Base-by-base conservation (phyloP, 2,329 filamentous ascomycete genomes). In the Dactylellina cionopaga region DNA sequence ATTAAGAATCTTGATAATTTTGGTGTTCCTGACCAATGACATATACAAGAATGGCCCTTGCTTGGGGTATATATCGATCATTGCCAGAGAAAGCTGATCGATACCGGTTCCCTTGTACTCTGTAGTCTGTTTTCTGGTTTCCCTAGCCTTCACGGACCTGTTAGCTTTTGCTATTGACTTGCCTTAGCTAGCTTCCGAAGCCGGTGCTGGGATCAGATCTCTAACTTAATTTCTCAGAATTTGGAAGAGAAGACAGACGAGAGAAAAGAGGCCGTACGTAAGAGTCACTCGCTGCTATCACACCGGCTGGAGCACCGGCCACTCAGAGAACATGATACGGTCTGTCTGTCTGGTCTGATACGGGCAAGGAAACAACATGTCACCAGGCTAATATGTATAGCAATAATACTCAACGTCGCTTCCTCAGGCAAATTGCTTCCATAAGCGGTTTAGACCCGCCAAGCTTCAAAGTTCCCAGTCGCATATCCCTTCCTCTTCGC, bases 201-300 rank as follows among this genome's bases (percentile, higher is more conserved):
- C 24, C 44, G 44, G 44, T 41, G 37, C 7, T n/a, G 5, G n/a
- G n/a, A n/a, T n/a, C n/a, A n/a, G n/a, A n/a, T n/a, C n/a, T n/a
- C n/a, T n/a, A n/a, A n/a, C n/a, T n/a, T n/a, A n/a, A n/a, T n/a
- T n/a, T n/a, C n/a, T n/a, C n/a, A n/a, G n/a, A n/a, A n/a, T n/a
- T n/a, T n/a, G n/a, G n/a, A n/a, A n/a, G n/a, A n/a, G n/a, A n/a
- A n/a, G n/a, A n/a, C n/a, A n/a, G n/a, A n/a, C n/a, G n/a, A n/a
- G n/a, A n/a, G n/a, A 46, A 13, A 17, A 15, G 3, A 13, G 22
- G 17, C 33, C 17, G 46, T 66, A 59, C 62, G 54, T 69, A 60
- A 55, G 65, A 70, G 65, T 70, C 65, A 70, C 65, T 63, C 51
- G 65, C 49, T 56, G 56, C 37, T 55, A 70, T 70, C 65, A 70